phyloP scores from a whole-genome alignment of 331 rosid species.

The Telfairia occidentalis region DNA sequence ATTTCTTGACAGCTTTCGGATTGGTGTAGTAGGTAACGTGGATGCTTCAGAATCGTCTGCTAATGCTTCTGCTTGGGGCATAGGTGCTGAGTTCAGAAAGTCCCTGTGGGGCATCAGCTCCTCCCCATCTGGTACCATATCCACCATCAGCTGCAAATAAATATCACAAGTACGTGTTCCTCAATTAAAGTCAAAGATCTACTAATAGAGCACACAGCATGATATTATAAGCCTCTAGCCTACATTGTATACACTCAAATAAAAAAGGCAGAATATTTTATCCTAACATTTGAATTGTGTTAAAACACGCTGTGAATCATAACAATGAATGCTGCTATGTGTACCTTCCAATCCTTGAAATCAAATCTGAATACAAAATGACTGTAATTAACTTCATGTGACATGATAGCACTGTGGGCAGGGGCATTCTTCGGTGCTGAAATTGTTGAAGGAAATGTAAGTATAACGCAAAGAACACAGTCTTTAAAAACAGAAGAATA shows the following conservation, averaged over 20 bases:
- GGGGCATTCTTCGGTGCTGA: constrained; percentile 74
- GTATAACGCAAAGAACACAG: not conserved
- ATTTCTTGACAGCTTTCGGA: constrained; percentile 53
- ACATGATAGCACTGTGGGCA: constrained; percentile 24
- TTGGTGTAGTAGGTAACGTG: constrained; percentile 40
- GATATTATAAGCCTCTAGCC: not conserved
- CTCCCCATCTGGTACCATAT: constrained; percentile 37
- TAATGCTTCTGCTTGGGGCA: constrained; percentile 9
- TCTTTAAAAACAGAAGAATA: not conserved
- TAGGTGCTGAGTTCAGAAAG: constrained; percentile 6
- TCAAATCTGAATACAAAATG: constrained; percentile 72
- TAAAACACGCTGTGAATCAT: not conserved
- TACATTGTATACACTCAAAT: not conserved
- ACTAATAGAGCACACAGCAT: not conserved
- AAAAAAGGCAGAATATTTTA: not conserved
- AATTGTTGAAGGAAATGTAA: not conserved
- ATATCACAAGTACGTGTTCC: not conserved
- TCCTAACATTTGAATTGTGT: not conserved
- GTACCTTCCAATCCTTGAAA: constrained; percentile 78
- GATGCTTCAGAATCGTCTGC: constrained; percentile 13
- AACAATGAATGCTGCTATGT: not conserved
- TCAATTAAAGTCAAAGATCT: not conserved
- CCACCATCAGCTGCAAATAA: constrained; percentile 47
- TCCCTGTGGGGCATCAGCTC: constrained; percentile 63
- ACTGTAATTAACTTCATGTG: constrained; percentile 34